Conservation (phyloP, 2,329 filamentous ascomycete species). For the Phialophora tarda region DNA sequence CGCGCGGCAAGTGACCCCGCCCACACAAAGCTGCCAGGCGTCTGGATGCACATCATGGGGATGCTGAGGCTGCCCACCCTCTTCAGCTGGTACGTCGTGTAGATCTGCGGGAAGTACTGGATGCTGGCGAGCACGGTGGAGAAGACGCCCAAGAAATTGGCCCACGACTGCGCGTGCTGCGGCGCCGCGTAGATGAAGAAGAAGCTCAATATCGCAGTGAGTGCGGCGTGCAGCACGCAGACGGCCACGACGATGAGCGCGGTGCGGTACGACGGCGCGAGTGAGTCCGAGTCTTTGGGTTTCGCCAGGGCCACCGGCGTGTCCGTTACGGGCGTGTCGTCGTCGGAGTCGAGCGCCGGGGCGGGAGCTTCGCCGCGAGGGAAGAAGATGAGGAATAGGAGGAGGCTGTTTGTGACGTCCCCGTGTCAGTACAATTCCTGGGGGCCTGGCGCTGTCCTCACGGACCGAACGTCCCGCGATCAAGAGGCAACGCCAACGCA, state of each 20-base stretch:
- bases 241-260: constrained; percentile 75
- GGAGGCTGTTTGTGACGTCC: constrained; percentile 63
- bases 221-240: constrained; percentile 77
- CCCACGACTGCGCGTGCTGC: constrained; percentile 73
- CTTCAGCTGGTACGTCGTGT: constrained; percentile 83
- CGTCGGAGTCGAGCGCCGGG: constrained; percentile 27
- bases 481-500: too few relatives aligned
- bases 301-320: constrained; percentile 41
- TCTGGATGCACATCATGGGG: constrained; percentile 98
- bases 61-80: constrained; percentile 91
- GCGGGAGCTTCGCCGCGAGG: constrained; percentile 64
- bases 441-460: constrained; percentile 1
- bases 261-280: constrained; percentile 71
- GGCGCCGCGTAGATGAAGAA: constrained; percentile 70
- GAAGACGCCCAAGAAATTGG: constrained; percentile 81
- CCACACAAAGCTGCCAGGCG: constrained; percentile 88
- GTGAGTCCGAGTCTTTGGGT: constrained; percentile 37
- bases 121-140: constrained; percentile 78
- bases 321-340: constrained; percentile 43
- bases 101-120: constrained; percentile 95
- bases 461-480: too few relatives aligned
- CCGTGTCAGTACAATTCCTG: not conserved
- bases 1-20: constrained; percentile 80
- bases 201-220: constrained; percentile 64
- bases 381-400: constrained; percentile 95